A percentile compares a stretch with the other conserved stretches of the same genome.
phyloP scores from a whole-genome alignment of 2,329 filamentous ascomycete genomes.

The Fusarium incarnatum region DNA sequence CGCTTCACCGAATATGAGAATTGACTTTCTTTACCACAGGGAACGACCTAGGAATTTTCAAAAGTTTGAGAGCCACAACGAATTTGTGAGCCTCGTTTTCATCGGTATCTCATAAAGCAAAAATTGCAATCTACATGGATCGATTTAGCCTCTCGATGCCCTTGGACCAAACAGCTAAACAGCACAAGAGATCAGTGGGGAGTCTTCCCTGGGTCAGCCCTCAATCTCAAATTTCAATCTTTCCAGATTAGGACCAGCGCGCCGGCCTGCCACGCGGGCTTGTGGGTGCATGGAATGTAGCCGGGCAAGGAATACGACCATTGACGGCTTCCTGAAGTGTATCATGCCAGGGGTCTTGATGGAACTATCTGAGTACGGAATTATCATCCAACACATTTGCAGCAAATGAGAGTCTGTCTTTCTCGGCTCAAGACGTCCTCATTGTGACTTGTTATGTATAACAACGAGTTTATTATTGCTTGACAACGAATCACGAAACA shows the following conservation, averaged over 20 bases:
- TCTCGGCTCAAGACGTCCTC: neutral
- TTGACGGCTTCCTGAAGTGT: neutral
- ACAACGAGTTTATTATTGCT: neutral
- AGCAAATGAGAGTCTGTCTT: neutral
- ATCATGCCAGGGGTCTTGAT: conserved; percentile 10
- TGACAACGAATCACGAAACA: neutral
- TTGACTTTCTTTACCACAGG: conserved; percentile 12
- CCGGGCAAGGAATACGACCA: conserved; percentile 23
- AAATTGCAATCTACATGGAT: conserved; percentile 23
- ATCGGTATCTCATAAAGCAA: conserved; percentile 11
- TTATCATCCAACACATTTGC: neutral
- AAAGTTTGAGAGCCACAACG: conserved; percentile 2
- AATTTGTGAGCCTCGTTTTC: conserved; percentile 27
- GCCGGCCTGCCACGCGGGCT: conserved; percentile 40
- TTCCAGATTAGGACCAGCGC: conserved; percentile 38
- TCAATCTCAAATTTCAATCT: conserved; percentile 39
- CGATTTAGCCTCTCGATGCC: neutral
- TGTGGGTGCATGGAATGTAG: conserved; percentile 31
- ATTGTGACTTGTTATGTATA: neutral
- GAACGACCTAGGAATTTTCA: conserved; percentile 3
- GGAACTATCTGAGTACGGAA: neutral
- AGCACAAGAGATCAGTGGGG: conserved; percentile 22
- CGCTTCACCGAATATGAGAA: conserved; percentile 25
- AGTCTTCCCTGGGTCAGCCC: conserved; percentile 35
- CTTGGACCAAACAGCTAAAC: conserved; percentile 9